These are phyloP conservation scores for Kockovaella imperatae DNA, from an alignment of 768 basidiomycete species.

Conservation along the genomic window DNA sequence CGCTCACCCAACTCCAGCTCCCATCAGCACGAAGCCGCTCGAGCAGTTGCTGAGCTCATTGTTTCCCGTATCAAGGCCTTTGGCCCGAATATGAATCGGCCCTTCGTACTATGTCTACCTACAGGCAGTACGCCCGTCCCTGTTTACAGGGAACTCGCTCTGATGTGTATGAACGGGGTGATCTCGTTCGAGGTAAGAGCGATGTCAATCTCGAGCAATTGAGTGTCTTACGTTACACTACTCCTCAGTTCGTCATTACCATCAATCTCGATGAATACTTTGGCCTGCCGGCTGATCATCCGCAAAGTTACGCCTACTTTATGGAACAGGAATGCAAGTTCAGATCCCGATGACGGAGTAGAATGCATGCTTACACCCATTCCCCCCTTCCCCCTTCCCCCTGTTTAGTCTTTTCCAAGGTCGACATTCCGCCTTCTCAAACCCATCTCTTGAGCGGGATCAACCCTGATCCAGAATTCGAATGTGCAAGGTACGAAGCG, in stretches of 20 bases:
- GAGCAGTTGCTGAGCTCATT: conserved; percentile 4
- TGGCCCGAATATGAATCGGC: conserved; percentile 60
- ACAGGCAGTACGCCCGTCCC: conserved; percentile 81
- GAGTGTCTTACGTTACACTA: neutral
- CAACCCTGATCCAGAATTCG: conserved; percentile 60
- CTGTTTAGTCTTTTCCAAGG: neutral
- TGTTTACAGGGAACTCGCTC: conserved; percentile 76
- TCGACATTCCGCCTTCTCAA: conserved; percentile 38
- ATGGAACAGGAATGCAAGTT: conserved; percentile 50
- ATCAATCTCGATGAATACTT: conserved; percentile 96
- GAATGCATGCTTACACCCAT: neutral
- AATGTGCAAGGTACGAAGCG: conserved; percentile 66
- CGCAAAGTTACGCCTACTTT: conserved; percentile 80
- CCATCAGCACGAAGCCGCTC: neutral
- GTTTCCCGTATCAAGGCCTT: conserved; percentile 65
- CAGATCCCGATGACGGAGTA: neutral
- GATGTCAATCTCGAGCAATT: neutral
- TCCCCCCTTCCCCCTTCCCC: neutral
- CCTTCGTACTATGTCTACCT: conserved; percentile 78
- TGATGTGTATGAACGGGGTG: conserved; percentile 62
- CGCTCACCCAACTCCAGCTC: neutral
- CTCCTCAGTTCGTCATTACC: conserved; percentile 64
- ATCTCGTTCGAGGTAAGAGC: conserved; percentile 58
- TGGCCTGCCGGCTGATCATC: conserved; percentile 65
- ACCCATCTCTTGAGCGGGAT: conserved; percentile 76